A percentile compares a stretch with the other conserved stretches of the same genome.
Evolutionary conservation across 108 stramenopile species (phyloP).

Genomic region (Stephanodiscus triporus): DNA sequence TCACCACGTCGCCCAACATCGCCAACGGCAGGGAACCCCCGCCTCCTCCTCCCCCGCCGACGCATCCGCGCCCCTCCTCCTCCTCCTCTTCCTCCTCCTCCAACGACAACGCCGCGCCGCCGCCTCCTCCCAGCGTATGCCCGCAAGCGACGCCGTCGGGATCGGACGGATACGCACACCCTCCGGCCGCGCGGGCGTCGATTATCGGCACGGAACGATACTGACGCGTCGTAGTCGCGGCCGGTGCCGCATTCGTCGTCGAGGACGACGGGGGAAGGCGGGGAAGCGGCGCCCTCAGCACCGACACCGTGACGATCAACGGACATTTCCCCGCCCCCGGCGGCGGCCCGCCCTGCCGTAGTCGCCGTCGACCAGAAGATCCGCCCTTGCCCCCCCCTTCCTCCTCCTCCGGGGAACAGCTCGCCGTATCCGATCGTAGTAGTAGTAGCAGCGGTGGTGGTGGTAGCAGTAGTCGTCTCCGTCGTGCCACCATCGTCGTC

Average conservation of each 20-base stretch:
- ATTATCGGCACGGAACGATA: slow-evolving; percentile 49
- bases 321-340: slow-evolving; percentile 58
- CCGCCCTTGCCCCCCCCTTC: slow-evolving; percentile 28
- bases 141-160: slow-evolving; percentile 55
- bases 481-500: no score
- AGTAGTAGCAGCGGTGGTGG: no score
- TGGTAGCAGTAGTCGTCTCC: no score
- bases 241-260: no score
- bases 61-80: slow-evolving; percentile 7
- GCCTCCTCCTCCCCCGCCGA: not conserved
- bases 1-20: no score
- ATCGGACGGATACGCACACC: slow-evolving; percentile 71
- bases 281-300: slow-evolving; percentile 49
- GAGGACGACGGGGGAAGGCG: not conserved
- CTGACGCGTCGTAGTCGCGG: not conserved
- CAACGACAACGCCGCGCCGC: slow-evolving; percentile 4
- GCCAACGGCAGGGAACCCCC: slow-evolving; percentile 45
- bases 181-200: slow-evolving; percentile 70
- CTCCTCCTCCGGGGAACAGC: no score
- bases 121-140: slow-evolving; percentile 54
- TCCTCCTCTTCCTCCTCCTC: slow-evolving; percentile 20
- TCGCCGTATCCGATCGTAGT: slow-evolving; percentile 11
- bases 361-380: slow-evolving; percentile 62
- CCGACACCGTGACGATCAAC: slow-evolving; percentile 59
- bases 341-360: slow-evolving; percentile 51